Evolutionary conservation across 352 stramenopile species (phyloP).

Genomic region (Globisporangium perplexum): DNA sequence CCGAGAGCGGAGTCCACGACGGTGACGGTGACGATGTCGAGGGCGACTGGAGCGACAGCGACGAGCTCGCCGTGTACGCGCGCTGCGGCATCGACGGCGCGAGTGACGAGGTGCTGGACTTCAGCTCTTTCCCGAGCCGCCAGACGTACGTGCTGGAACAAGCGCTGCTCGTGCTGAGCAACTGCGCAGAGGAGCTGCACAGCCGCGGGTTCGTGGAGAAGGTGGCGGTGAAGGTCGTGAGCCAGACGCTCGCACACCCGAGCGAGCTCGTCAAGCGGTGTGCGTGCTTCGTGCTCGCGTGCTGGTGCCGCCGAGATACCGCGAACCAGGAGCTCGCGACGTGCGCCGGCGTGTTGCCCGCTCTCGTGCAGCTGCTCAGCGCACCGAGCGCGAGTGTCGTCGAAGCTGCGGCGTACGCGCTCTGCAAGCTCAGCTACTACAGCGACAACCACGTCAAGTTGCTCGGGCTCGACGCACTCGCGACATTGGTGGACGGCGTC

Average conservation of each 20-base stretch:
- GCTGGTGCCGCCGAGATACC: constrained; percentile 52
- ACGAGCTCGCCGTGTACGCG: constrained; percentile 9
- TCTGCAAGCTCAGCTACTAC: constrained; percentile 59
- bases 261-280: constrained; percentile 71
- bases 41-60: constrained; percentile 4
- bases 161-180: constrained; percentile 57
- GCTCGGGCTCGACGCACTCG: constrained; percentile 49
- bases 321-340: constrained; percentile 46
- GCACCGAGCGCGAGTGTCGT: constrained; percentile 50
- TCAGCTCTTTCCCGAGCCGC: constrained; percentile 47
- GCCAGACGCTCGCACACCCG: constrained; percentile 43
- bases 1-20: not conserved
- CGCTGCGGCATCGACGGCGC: constrained; percentile 10
- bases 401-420: constrained; percentile 51
- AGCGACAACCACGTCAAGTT: constrained; percentile 65
- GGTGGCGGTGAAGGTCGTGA: constrained; percentile 53
- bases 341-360: constrained; percentile 28
- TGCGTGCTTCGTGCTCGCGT: constrained; percentile 55
- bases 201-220: constrained; percentile 27
- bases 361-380: constrained; percentile 56
- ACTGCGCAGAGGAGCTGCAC: constrained; percentile 53
- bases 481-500: constrained; percentile 44
- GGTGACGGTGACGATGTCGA: not conserved
- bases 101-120: constrained; percentile 34
- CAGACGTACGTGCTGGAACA: constrained; percentile 64